Base-by-base conservation (phyloP, 2,329 filamentous ascomycete genomes). In the Ambrosiella cleistominuta region DNA sequence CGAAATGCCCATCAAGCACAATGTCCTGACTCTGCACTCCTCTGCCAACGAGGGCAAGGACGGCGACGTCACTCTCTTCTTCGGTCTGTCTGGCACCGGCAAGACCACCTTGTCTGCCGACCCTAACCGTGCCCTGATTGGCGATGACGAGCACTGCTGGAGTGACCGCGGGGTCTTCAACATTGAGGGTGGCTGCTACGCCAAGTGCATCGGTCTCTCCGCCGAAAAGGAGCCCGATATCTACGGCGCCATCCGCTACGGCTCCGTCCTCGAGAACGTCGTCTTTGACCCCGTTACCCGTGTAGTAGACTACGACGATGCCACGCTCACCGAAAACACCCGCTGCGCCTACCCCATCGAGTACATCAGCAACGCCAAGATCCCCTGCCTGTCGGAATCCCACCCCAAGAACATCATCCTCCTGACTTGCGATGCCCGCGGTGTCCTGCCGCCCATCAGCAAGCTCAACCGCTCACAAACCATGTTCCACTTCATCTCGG, bases 401-500 rank as follows among this genome's bases (percentile, higher is more conserved):
- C 89, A 96, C 78, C 93, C 93, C 65, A 85, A 79, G 72, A 98
- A 98, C 82, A 97, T 98, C 74, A 87, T 98, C 69, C 85, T 98
- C 66, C 83, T 98, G 66, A 98, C 93, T 62, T 98, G 93, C 76
- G 93, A 98, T 68, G 93, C 93, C 61, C 88, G 93, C 65, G 93
- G 93, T 77, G 93, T 98, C 54, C 83, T 98, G 59, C 93, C 93
- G 59, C 93, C 93, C 54, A 97, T 98, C 74, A 96, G 89, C 67
- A 97, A 97, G 80, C 85, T 98, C 70, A 83, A 86, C 77, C 81
- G 85, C 63, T 82, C 88, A 67, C 93, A 97, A 77, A 95, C 89
- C 72, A 97, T 98, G 91, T 98, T 97, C 85, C 93, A 98, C 80
- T 98, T 98, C 83, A 98, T 98, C 74, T 95, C 88, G 15, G 93